A percentile compares a stretch with the other conserved stretches of the same genome.
Conservation (phyloP, 164 flowering plant species). For the Liriodendron chinense region DNA sequence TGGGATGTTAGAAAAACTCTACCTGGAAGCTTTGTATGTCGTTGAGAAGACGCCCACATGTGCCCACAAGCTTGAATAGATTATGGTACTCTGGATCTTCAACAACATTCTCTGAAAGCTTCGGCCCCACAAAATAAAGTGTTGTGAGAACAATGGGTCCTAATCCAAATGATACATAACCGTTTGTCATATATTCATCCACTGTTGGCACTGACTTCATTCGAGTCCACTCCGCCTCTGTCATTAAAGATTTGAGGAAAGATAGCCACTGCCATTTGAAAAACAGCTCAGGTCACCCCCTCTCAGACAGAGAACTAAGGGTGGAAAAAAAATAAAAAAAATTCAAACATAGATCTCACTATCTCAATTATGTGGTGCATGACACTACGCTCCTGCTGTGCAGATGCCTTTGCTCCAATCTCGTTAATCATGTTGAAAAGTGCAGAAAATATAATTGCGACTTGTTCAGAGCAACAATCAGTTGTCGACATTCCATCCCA, state of each 20-base stretch:
- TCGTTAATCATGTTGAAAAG: constrained; percentile 53
- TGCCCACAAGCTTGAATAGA: constrained; percentile 24
- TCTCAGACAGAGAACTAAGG: background rate
- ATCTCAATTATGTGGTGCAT: constrained; percentile 49
- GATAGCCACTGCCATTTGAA: constrained; percentile 25
- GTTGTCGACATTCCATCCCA: constrained; percentile 24
- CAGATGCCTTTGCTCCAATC: constrained; percentile 52
- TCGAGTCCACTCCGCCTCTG: constrained; percentile 28
- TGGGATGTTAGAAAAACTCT: background rate
- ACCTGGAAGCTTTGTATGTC: constrained; percentile 32
- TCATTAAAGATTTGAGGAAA: constrained; percentile 29
- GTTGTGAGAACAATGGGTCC: constrained; percentile 35
- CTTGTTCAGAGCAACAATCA: constrained; percentile 32
- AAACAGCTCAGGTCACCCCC: background rate
- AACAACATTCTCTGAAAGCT: constrained; percentile 23
- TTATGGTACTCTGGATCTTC: constrained; percentile 23
- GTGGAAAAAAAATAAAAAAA: background rate
- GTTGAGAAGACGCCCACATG: constrained; percentile 34
- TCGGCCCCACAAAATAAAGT: constrained; percentile 31
- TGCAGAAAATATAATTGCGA: constrained; percentile 35
- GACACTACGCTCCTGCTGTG: constrained; percentile 51
- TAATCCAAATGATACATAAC: constrained; percentile 28
- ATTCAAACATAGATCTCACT: constrained; percentile 40
- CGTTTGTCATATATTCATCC: constrained; percentile 29
- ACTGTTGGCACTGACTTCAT: constrained; percentile 23